Base-by-base conservation (phyloP, 2,329 filamentous ascomycete genomes). In the Colletotrichum sidae region DNA sequence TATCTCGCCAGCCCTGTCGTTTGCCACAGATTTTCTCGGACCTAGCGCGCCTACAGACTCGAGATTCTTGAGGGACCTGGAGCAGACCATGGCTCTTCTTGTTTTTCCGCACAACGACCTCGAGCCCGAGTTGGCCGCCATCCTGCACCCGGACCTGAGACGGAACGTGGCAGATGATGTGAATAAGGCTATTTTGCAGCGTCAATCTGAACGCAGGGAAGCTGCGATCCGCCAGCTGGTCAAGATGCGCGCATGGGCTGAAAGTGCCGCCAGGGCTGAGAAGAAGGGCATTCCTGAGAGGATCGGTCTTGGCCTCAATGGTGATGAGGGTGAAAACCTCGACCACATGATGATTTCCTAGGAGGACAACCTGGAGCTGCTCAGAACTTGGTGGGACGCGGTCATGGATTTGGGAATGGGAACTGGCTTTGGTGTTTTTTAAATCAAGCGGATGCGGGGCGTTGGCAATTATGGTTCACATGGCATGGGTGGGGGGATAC, bases 51-150 rank as follows among this genome's bases (percentile, higher is more conserved):
- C 94, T 1, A 92, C 89, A 6, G 93, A 94, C 69, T 86, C 88
- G 4, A 88, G 91, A 49, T 98, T 97, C 70, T 84, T 97, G 11
- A 88, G 91, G 69, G 94, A 97, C 67, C 84, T 99, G 10, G 96
- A 99, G 78, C 88, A 90, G 74, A 97, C 96, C 0, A 97, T 99
- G 90, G 91, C 93, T 0, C 85, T 99, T 45, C 83, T 99, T 44
- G 91, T 99, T 47, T 97, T 97, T 71, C 90, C 93, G 1, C 86
- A 88, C n/a, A 92, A 96, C 57, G 90, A 88, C 56, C 85, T 97
- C 42, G 88, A 92, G 49, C 89, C 92, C 2, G 88, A 92, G 53
- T 83, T 97, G 38, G 89, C 90, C 42, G 88, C 88, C 51, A 83
- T 99, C 35, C 82, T 99, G 15, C 87, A 97, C 70, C 92, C 94